Conservation (phyloP, 2,329 filamentous ascomycete genomes). For the Graphium sp. region DNA sequence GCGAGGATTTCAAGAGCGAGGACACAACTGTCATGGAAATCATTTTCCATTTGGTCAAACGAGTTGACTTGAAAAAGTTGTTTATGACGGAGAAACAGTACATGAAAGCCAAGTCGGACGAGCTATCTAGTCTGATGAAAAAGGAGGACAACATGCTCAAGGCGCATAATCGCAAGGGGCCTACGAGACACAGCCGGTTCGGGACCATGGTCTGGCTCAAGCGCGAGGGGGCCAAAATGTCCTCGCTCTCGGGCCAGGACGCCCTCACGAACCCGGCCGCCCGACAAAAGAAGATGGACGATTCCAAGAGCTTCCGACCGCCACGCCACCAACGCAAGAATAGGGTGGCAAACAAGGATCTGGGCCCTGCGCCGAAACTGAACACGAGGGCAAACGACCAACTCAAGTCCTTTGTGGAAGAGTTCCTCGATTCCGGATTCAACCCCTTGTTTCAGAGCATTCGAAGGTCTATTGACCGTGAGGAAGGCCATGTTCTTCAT, state of each 20-base stretch:
- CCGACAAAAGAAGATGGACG: slow-evolving; percentile 78
- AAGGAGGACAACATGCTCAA: slow-evolving; percentile 76
- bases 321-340: slow-evolving; percentile 47
- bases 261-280: slow-evolving; percentile 57
- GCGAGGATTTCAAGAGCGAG: slow-evolving; percentile 79
- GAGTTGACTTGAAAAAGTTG: slow-evolving; percentile 66
- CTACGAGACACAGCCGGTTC: slow-evolving; percentile 82
- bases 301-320: slow-evolving; percentile 77
- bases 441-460: slow-evolving; percentile 79
- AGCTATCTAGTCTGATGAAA: slow-evolving; percentile 57
- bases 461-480: slow-evolving; percentile 77
- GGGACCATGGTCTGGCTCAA: slow-evolving; percentile 97
- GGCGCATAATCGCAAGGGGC: slow-evolving; percentile 59
- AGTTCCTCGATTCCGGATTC: slow-evolving; percentile 90
- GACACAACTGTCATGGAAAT: slow-evolving; percentile 85
- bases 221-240: slow-evolving; percentile 66
- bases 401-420: slow-evolving; percentile 69
- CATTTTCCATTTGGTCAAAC: slow-evolving; percentile 83
- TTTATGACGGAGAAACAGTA: slow-evolving; percentile 70
- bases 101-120: slow-evolving; percentile 49
- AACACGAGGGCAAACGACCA: slow-evolving; percentile 59
- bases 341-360: slow-evolving; percentile 51
- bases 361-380: slow-evolving; percentile 56
- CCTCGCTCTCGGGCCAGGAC: slow-evolving; percentile 77
- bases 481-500: slow-evolving; percentile 64